These are phyloP conservation scores for Sporothrix variecibatus DNA, from an alignment of 2,329 filamentous ascomycete genomes.

Conservation along the genomic window DNA sequence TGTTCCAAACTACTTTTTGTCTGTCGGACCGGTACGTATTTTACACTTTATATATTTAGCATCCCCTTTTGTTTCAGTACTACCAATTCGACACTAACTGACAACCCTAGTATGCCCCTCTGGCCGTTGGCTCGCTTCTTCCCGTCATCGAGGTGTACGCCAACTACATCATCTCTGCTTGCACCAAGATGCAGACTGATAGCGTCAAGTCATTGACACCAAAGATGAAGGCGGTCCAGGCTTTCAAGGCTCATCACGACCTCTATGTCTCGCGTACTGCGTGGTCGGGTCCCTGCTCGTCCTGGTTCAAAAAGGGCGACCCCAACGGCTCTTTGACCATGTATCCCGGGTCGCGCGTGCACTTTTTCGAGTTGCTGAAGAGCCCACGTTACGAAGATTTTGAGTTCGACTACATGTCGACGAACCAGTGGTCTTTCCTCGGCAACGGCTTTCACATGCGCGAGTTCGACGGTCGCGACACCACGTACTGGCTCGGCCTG, in stretches of 20 bases:
- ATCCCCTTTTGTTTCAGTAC: background rate
- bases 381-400: slow-evolving; percentile 13
- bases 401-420: background rate
- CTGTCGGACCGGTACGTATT: background rate
- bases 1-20: slow-evolving; percentile 26
- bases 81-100: too few relatives aligned
- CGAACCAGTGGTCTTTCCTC: slow-evolving; percentile 40
- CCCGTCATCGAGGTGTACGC: slow-evolving; percentile 16
- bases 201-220: background rate
- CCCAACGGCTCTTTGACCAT: slow-evolving; percentile 29
- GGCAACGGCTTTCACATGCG: slow-evolving; percentile 1
- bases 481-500: slow-evolving; percentile 42
- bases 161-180: background rate
- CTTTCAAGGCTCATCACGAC: slow-evolving; percentile 34
- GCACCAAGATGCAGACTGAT: background rate
- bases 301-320: slow-evolving; percentile 34
- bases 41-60: background rate
- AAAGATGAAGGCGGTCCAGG: background rate
- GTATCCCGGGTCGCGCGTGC: slow-evolving; percentile 11
- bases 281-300: slow-evolving; percentile 35
- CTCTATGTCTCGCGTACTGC: slow-evolving; percentile 37
- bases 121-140: slow-evolving; percentile 12
- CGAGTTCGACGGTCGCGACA: slow-evolving; percentile 18
- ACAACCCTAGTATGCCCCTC: background rate
- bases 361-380: slow-evolving; percentile 3